These are phyloP conservation scores for Cladophialophora exuberans DNA, from an alignment of 2,329 filamentous ascomycete species.

Conservation along the genomic window DNA sequence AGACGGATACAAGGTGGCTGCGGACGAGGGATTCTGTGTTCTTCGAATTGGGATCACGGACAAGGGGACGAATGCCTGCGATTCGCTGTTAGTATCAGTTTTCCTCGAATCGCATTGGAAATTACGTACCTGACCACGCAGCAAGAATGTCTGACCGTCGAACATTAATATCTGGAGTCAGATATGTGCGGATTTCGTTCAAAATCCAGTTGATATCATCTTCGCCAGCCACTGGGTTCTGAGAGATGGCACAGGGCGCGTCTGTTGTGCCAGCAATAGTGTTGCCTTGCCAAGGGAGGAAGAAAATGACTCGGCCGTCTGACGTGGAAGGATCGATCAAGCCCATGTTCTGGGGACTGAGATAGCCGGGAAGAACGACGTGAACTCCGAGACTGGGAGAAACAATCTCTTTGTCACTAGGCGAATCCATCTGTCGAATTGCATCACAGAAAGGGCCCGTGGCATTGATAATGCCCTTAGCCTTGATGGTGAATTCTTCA, in stretches of 20 bases:
- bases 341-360: slow-evolving; percentile 77
- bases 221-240: slow-evolving; percentile 77
- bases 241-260: slow-evolving; percentile 70
- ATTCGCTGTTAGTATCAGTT: neutral
- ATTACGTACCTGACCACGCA: slow-evolving; percentile 70
- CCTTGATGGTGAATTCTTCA: slow-evolving; percentile 69
- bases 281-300: slow-evolving; percentile 90
- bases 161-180: slow-evolving; percentile 82
- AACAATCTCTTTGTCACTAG: slow-evolving; percentile 72
- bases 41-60: slow-evolving; percentile 81
- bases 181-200: slow-evolving; percentile 77
- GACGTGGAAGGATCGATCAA: slow-evolving; percentile 85
- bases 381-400: slow-evolving; percentile 84
- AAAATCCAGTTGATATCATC: slow-evolving; percentile 88
- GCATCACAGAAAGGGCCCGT: slow-evolving; percentile 89
- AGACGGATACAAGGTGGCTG: slow-evolving; percentile 80
- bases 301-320: slow-evolving; percentile 88
- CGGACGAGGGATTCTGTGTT: slow-evolving; percentile 87
- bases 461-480: slow-evolving; percentile 83
- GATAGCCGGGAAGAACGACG: slow-evolving; percentile 84
- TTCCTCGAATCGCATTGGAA: neutral
- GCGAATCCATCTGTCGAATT: slow-evolving; percentile 83
- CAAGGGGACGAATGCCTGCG: slow-evolving; percentile 74
- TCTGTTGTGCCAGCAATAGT: slow-evolving; percentile 90
- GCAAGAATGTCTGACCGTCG: slow-evolving; percentile 82